Percentiles rank a stretch among this genome's conserved stretches.
These are phyloP conservation scores for Aspergillus haitiensis DNA, from an alignment of 495 filamentous ascomycete species.

Conservation along the genomic window DNA sequence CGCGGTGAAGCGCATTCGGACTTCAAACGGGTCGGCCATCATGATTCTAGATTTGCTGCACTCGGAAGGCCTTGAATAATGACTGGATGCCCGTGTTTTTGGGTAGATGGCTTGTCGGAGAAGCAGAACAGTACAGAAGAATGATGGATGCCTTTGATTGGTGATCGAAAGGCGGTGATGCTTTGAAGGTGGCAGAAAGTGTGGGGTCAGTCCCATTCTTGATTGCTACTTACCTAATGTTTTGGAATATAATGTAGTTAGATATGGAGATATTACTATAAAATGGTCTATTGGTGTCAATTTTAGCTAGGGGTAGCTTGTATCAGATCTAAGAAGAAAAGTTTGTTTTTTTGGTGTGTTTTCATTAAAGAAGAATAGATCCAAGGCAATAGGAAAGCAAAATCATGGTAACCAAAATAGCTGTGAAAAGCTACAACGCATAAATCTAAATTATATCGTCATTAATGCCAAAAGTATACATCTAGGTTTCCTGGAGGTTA, in stretches of 20 bases:
- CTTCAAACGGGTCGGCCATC: slow-evolving; percentile 96
- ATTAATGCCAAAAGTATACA: not conserved
- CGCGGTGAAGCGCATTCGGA: slow-evolving; percentile 92
- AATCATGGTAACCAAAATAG: not conserved
- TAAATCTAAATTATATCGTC: slow-evolving; percentile 6
- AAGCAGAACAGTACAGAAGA: not conserved
- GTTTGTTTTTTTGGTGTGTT: too few relatives aligned
- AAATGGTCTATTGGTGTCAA: too few relatives aligned
- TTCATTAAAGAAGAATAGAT: not conserved
- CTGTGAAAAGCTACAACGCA: not conserved
- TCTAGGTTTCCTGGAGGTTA: slow-evolving; percentile 11
- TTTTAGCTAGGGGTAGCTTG: too few relatives aligned
- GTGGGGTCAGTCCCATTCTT: slow-evolving; percentile 12
- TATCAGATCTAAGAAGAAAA: too few relatives aligned
- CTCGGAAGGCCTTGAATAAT: not conserved
- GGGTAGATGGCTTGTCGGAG: not conserved
- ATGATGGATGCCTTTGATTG: not conserved
- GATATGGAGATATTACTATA: too few relatives aligned
- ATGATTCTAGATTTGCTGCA: slow-evolving; percentile 22
- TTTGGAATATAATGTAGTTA: not conserved
- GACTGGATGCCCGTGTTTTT: not conserved
- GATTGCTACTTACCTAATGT: not conserved
- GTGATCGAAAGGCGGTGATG: slow-evolving; percentile 14
- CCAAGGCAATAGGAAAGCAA: not conserved
- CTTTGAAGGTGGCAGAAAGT: slow-evolving; percentile 22